Percentiles rank a stretch among this genome's conserved stretches.
These are phyloP conservation scores for Eucalyptus pumila DNA, from an alignment of 345 rosid species.

Conservation along the genomic window DNA sequence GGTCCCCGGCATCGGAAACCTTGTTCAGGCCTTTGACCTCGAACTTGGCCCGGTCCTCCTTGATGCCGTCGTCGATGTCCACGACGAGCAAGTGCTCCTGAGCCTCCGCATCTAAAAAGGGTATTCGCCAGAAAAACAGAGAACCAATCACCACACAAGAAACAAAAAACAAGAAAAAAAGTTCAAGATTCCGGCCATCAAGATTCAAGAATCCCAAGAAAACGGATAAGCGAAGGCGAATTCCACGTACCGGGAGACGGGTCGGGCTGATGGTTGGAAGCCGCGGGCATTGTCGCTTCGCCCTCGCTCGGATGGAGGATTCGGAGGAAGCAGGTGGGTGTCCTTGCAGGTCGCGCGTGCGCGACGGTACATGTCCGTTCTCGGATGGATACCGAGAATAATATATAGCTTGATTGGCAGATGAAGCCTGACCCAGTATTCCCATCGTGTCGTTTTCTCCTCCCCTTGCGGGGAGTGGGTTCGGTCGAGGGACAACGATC, in stretches of 20 bases:
- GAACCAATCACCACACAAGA: not conserved
- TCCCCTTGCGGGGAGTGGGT: not conserved
- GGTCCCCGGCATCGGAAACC: conserved; percentile 30
- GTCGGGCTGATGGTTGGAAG: not conserved
- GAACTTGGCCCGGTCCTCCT: conserved; percentile 18
- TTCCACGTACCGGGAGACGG: not conserved
- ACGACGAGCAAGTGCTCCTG: conserved; percentile 27
- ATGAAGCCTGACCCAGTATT: not conserved
- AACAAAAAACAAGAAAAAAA: no score
- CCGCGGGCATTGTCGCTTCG: not conserved
- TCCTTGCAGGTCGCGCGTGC: not conserved
- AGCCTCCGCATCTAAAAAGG: conserved; percentile 7
- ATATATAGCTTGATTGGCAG: not conserved
- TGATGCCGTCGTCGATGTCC: not conserved
- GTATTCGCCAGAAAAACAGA: not conserved
- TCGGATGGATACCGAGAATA: not conserved
- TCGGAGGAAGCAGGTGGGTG: not conserved
- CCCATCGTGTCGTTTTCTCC: not conserved
- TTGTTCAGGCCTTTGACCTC: conserved; percentile 31
- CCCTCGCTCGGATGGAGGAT: not conserved
- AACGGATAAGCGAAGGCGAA: not conserved
- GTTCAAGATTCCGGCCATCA: no score
- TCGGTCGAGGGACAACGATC: not conserved
- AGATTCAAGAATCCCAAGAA: no score
- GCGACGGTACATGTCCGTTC: not conserved